Conservation (phyloP, 495 filamentous ascomycete species). For the Daldinia decipiens region DNA sequence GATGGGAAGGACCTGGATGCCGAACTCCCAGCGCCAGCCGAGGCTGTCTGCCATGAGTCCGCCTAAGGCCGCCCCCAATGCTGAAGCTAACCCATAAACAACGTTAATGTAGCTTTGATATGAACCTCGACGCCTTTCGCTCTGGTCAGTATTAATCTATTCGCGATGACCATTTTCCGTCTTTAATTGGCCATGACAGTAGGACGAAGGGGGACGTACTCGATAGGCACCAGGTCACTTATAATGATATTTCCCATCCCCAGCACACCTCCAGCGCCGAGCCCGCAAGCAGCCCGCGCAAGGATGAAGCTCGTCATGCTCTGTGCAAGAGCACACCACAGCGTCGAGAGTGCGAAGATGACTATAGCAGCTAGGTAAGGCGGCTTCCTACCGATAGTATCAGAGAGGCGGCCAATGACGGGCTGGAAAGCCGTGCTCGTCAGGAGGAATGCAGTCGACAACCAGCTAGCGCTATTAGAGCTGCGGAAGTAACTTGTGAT, state of each 20-base stretch:
- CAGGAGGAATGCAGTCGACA: slow-evolving; percentile 82
- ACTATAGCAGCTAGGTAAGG: slow-evolving; percentile 71
- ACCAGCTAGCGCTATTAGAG: slow-evolving; percentile 81
- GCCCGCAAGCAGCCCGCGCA: slow-evolving; percentile 76
- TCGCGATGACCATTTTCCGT: not conserved
- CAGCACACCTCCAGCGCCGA: slow-evolving; percentile 79
- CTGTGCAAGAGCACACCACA: slow-evolving; percentile 77
- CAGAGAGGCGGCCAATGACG: slow-evolving; percentile 75
- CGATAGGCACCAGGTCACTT: slow-evolving; percentile 78
- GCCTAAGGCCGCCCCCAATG: slow-evolving; percentile 75
- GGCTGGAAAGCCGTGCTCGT: slow-evolving; percentile 80
- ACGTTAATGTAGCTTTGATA: slow-evolving; percentile 85
- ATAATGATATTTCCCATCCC: slow-evolving; percentile 77
- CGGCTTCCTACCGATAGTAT: slow-evolving; percentile 75
- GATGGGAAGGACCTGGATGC: slow-evolving; percentile 73
- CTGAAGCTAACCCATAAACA: slow-evolving; percentile 68
- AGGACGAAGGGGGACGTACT: slow-evolving; percentile 55
- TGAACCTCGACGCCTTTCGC: slow-evolving; percentile 63
- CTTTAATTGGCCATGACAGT: not conserved
- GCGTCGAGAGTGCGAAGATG: slow-evolving; percentile 72
- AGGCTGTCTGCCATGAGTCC: slow-evolving; percentile 77
- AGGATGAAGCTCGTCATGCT: slow-evolving; percentile 78
- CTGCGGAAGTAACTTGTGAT: slow-evolving; percentile 82
- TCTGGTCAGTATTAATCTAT: slow-evolving; percentile 7
- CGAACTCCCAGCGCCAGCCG: slow-evolving; percentile 77